Conservation (phyloP, 1,139 yeast genomes). For the Torulaspora pretoriensis region DNA sequence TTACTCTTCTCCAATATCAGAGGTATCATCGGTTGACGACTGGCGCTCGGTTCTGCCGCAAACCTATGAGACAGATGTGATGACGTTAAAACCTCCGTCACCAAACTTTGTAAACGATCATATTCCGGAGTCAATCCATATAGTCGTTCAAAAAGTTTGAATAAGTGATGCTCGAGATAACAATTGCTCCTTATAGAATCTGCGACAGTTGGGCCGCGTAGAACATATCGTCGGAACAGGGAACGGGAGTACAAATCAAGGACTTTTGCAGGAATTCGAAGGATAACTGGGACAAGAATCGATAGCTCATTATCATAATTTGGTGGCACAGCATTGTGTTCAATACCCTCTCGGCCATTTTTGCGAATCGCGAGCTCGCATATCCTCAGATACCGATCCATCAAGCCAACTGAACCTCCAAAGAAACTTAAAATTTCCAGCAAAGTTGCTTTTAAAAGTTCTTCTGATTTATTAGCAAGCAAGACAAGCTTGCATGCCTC, state of each 20-base stretch:
- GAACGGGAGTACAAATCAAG: constrained; percentile 14
- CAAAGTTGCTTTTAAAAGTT: constrained; percentile 1
- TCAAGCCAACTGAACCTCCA: constrained; percentile 8
- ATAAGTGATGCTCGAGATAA: constrained; percentile 9
- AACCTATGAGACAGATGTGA: constrained; percentile 8
- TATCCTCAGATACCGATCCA: constrained; percentile 9
- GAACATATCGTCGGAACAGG: constrained; percentile 18
- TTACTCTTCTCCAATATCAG: constrained; percentile 24
- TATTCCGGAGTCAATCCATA: constrained; percentile 10
- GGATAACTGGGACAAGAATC: constrained; percentile 7
- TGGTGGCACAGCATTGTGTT: not conserved
- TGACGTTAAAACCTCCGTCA: constrained; percentile 8
- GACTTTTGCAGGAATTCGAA: constrained; percentile 12
- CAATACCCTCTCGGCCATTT: constrained; percentile 3
- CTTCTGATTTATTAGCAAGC: constrained; percentile 1
- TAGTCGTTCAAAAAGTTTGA: constrained; percentile 1
- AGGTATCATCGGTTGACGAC: constrained; percentile 10
- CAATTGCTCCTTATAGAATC: constrained; percentile 4
- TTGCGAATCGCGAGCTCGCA: constrained; percentile 10
- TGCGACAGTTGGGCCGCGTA: constrained; percentile 12
- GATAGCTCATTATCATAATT: not conserved
- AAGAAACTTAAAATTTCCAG: constrained; percentile 4
- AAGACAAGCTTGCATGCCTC: constrained; percentile 10
- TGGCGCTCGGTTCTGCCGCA: not conserved
- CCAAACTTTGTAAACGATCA: constrained; percentile 9